A percentile compares a stretch with the other conserved stretches of the same genome.
Evolutionary conservation across 495 filamentous ascomycete genomes (phyloP).

Genomic region (Stereocaulon alpinum): DNA sequence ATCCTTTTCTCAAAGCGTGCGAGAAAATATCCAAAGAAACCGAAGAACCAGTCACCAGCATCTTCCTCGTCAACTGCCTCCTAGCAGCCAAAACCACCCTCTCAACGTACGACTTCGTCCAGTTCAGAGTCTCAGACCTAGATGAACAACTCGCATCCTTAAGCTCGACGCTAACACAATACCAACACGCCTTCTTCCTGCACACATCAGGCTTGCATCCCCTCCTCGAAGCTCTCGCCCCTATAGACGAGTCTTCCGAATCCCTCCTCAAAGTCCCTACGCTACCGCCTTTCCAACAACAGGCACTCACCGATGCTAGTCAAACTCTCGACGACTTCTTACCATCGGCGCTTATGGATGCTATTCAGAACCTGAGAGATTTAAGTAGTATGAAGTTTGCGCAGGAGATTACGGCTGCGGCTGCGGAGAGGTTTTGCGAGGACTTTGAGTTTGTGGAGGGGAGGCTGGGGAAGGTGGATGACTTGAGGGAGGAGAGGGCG

Average conservation of each 20-base stretch:
- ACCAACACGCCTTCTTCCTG: constrained; percentile 60
- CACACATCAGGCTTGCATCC: constrained; percentile 59
- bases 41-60: constrained; percentile 44
- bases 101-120: constrained; percentile 34
- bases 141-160: constrained; percentile 28
- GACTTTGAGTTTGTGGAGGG: constrained; percentile 87
- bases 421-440: constrained; percentile 74
- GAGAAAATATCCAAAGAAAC: constrained; percentile 56
- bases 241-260: constrained; percentile 31
- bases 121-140: constrained; percentile 13
- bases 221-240: constrained; percentile 54
- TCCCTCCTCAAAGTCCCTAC: constrained; percentile 42
- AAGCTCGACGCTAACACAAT: constrained; percentile 39
- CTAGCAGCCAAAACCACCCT: constrained; percentile 41
- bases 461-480: constrained; percentile 49
- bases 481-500: constrained; percentile 33
- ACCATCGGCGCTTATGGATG: constrained; percentile 86
- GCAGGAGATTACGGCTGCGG: constrained; percentile 68
- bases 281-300: constrained; percentile 52
- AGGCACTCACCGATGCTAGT: constrained; percentile 51
- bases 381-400: constrained; percentile 60
- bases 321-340: constrained; percentile 85
- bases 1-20: constrained; percentile 72
- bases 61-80: constrained; percentile 79
- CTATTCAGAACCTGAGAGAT: constrained; percentile 63